A percentile compares a stretch with the other conserved stretches of the same genome.
Conservation (phyloP, 164 flowering plant species). For the Vitis cinerea region DNA sequence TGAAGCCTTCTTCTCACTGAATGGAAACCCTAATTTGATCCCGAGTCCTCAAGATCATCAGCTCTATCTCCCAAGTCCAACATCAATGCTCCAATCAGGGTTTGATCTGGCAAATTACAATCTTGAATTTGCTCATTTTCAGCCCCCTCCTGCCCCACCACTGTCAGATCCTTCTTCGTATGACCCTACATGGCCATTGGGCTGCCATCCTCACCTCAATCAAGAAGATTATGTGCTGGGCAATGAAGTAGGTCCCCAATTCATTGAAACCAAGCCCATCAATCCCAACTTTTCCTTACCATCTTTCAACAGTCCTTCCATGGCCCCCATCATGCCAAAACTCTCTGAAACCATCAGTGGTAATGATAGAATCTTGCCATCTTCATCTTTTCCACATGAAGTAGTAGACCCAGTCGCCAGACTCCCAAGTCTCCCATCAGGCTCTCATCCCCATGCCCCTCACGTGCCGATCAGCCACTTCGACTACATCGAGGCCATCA, state of each 20-base stretch:
- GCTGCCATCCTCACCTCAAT: conserved; percentile 10
- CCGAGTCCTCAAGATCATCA: conserved; percentile 16
- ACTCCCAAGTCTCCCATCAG: conserved; percentile 18
- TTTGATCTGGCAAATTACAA: conserved; percentile 13
- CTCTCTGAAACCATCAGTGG: conserved; percentile 24
- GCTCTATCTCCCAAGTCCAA: conserved; percentile 18
- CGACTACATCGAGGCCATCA: conserved; percentile 33
- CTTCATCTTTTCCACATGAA: conserved; percentile 21
- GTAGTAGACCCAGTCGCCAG: conserved; percentile 16
- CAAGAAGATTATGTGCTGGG: conserved; percentile 9
- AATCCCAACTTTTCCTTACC: conserved; percentile 6
- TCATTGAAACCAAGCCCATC: background rate
- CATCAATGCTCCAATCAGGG: conserved; percentile 18
- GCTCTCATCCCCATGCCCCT: conserved; percentile 7
- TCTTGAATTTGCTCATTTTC: conserved; percentile 12
- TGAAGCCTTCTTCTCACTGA: conserved; percentile 18
- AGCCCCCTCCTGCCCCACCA: conserved; percentile 10
- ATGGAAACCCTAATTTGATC: conserved; percentile 30
- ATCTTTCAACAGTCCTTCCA: background rate
- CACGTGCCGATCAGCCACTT: conserved; percentile 9
- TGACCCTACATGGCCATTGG: conserved; percentile 25
- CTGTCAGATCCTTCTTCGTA: conserved; percentile 11
- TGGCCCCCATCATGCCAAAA: conserved; percentile 21
- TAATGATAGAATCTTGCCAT: conserved; percentile 20
- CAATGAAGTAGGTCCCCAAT: conserved; percentile 1